Evolutionary conservation across 176 grass and related monocot genomes (phyloP), one percentile per base, ranked within the genome.

Genomic region (Carex pumila): DNA sequence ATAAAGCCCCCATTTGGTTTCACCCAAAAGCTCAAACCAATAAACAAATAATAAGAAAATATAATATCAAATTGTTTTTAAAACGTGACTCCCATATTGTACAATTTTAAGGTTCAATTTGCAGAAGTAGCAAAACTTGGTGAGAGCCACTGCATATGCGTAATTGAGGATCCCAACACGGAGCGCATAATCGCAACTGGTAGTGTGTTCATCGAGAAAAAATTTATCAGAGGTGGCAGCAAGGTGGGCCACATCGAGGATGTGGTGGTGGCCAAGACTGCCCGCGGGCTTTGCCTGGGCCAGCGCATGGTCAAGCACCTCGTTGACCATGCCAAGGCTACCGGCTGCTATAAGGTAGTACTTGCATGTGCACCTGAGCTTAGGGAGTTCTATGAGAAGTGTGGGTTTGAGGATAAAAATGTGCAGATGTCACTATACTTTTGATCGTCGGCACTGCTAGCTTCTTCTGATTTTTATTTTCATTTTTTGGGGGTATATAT

Each of bases 191-290:
- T 98, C 18, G 87, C 92, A 17, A 95, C 92, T 1, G 92, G 95
- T 56, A 90, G 87, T 36, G 84, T 93, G 56, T 98, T 98, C 82
- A 84, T 98, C 7, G 95, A 98, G 86, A 88, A 86, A 55, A 95
- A 98, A 85, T 93, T 94, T 86, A 85, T 93, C 21, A 91, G 88
- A 5, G 89, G 92, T 63, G 85, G 89, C 18, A 91, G 95, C 65
- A 98, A 98, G 87, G 91, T 93, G 31, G 91, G 95, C 66, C 95
- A 93, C 85, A 85, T 98, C 19, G 95, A 98, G 84, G 95, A 98
- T 78, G 84, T 94, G 11, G 95, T 93, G 61, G 89, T 98, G 50
- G 91, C 91, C 71, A 87, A 89, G 63, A 64, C 82, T 50, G 91
- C 89, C 15, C 92, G 89, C 31, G 91, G 91, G 22, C 88, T 83